Base-by-base conservation (phyloP, 2,329 filamentous ascomycete species). In the Apiospora saccharicola region DNA sequence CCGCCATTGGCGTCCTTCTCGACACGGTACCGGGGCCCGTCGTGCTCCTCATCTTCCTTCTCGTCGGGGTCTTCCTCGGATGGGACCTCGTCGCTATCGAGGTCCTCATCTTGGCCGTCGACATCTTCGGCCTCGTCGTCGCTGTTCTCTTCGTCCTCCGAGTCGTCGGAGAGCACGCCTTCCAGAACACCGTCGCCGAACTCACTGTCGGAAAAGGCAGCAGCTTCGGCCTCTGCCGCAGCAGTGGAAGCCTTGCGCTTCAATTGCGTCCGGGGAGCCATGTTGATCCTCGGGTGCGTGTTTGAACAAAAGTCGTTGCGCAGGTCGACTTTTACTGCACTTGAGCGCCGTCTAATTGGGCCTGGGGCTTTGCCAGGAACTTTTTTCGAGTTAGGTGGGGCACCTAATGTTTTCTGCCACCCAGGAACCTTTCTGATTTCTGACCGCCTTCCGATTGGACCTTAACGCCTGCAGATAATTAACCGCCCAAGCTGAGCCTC, bases 1-100 rank as follows among this genome's bases (percentile, higher is more conserved):
- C 94, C 93, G 73, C 96, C 96, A 84, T 98, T 96, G 77, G 96
- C 96, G 79, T 98, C 96, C 72, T 88, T 92, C 61, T 92, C 87
- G 57, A 92, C 81, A 70, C 84, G 86, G 75, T 90, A 90, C 75
- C 87, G 86, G 72, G 83, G 82, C 30, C 82, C 81, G 47, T 83
- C 82, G 7, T 84, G 79, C 26, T 82, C 80, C 10, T 83, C 82
- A 13, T 80, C 81, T 71, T 82, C 81, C 13, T 81, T 82, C 19
- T 85, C 84, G 4, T 81, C 81, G 37, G 79, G 81, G 19, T 83
- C 80, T 26, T 81, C 80, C 14, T 85, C 84, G 2, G 85, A 86
- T 4, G 85, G 84, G 22, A 87, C 83, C 72, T 88, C 85, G 70
- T 88, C 85, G 71, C 84, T 86, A 73, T 89, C 86, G 22, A 79